These are phyloP conservation scores for Piper longum DNA, from an alignment of 164 flowering plant species.

Conservation along the genomic window DNA sequence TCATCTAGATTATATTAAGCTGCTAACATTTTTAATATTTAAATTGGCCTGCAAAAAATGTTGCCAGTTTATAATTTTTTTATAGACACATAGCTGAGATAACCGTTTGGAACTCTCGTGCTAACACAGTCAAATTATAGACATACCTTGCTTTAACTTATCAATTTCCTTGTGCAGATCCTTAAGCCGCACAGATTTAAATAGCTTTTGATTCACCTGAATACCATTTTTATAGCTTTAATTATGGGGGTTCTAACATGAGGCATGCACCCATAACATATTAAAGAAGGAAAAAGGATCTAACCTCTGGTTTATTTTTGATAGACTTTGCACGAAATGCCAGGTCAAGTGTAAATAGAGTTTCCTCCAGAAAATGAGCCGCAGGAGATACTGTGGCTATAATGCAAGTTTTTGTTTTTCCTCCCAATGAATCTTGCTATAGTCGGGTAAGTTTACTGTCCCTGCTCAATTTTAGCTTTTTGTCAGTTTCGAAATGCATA, in stretches of 20 bases:
- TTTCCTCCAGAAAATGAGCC: constrained; percentile 56
- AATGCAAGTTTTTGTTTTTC: constrained; percentile 69
- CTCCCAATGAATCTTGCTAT: constrained; percentile 53
- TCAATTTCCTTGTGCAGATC: constrained; percentile 69
- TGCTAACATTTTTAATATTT: neutral
- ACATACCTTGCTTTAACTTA: constrained; percentile 69
- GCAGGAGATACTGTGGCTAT: constrained; percentile 80
- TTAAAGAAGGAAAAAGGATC: neutral
- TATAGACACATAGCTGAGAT: neutral
- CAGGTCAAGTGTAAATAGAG: constrained; percentile 72
- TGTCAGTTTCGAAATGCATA: too few species aligned
- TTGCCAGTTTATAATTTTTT: neutral
- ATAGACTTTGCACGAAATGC: constrained; percentile 75
- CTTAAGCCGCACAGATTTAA: constrained; percentile 53
- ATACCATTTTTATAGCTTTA: neutral
- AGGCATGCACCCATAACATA: neutral
- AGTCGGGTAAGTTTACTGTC: too few species aligned
- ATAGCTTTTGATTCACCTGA: constrained; percentile 73
- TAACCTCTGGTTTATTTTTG: constrained; percentile 77
- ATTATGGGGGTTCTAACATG: neutral
- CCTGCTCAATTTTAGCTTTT: too few species aligned
- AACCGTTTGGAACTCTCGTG: too few species aligned
- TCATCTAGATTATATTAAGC: too few species aligned
- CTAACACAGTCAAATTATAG: neutral
- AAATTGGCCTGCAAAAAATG: neutral